phyloP scores from a whole-genome alignment of 2,329 filamentous ascomycete species.

The Thelonectria rubi region DNA sequence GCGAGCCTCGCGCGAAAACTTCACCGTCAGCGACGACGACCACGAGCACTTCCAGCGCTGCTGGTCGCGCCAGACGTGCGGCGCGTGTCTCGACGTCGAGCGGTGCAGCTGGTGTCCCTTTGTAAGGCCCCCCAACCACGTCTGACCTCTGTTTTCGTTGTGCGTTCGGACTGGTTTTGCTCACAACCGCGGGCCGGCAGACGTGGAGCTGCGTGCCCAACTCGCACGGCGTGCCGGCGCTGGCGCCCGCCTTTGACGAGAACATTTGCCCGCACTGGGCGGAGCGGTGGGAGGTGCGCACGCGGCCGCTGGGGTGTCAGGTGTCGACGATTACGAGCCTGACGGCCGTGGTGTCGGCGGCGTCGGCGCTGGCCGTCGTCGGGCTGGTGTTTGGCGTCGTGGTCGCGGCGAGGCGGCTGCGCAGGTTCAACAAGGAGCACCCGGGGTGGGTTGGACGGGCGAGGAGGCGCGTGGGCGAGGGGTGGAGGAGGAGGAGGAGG shows the following conservation, averaged over 20 bases:
- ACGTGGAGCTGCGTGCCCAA: constrained; percentile 66
- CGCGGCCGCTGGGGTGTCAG: constrained; percentile 48
- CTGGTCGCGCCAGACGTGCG: constrained; percentile 61
- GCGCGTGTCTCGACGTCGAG: constrained; percentile 53
- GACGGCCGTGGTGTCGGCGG: constrained; percentile 41
- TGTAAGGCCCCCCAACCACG: constrained; percentile 50
- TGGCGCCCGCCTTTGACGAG: constrained; percentile 61
- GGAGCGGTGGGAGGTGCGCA: constrained; percentile 51
- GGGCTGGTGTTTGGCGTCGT: constrained; percentile 38
- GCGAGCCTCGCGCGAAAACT: constrained; percentile 42
- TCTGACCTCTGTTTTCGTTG: too few species aligned
- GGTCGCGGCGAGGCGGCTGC: constrained; percentile 33
- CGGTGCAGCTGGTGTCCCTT: constrained; percentile 64
- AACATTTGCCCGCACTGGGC: constrained; percentile 62
- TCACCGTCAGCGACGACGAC: constrained; percentile 41
- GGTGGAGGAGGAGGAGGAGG: constrained; percentile 12
- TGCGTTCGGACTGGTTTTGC: too few species aligned
- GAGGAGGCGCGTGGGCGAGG: constrained; percentile 24
- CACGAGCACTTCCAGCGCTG: constrained; percentile 58
- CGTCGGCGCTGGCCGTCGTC: constrained; percentile 42
- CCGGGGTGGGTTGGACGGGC: constrained; percentile 33
- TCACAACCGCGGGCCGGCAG: constrained; percentile 46
- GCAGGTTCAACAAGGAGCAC: constrained; percentile 33
- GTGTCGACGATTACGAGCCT: constrained; percentile 49
- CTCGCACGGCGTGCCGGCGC: constrained; percentile 52